phyloP scores from a whole-genome alignment of 768 basidiomycete genomes.

The Leccinum sublutescens region DNA sequence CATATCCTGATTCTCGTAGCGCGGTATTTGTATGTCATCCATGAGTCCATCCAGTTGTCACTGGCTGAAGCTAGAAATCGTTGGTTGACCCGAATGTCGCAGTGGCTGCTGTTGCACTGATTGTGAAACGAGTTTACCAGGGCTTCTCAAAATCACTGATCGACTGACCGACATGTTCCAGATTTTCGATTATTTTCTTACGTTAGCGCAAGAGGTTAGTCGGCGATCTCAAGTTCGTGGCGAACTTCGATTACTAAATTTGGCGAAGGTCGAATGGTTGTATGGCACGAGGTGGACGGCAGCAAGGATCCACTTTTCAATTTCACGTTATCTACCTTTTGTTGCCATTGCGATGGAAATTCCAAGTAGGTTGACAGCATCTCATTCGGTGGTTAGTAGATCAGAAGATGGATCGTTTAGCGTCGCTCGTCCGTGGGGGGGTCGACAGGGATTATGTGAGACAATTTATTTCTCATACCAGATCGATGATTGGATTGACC shows the following conservation, averaged over 20 bases:
- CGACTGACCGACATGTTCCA: not conserved
- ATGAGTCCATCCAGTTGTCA: not conserved
- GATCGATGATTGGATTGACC: not conserved
- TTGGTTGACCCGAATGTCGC: not conserved
- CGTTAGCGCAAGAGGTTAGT: constrained; percentile 12
- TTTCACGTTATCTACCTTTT: constrained; percentile 24
- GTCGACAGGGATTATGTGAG: constrained; percentile 8
- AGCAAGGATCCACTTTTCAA: constrained; percentile 17
- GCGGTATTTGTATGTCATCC: not conserved
- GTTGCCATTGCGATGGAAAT: constrained; percentile 15
- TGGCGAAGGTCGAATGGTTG: constrained; percentile 18
- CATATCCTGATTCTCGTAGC: not conserved
- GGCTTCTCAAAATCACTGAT: not conserved
- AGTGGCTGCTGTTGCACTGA: not conserved
- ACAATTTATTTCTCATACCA: not conserved
- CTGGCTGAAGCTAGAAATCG: not conserved
- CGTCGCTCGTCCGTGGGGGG: constrained; percentile 3
- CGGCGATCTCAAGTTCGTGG: not conserved
- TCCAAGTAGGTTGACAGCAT: constrained; percentile 1
- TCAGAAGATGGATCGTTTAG: not conserved
- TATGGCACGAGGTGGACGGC: constrained; percentile 18
- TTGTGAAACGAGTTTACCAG: not conserved
- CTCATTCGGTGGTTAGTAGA: not conserved
- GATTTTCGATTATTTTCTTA: constrained; percentile 20
- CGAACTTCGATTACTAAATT: not conserved